Percentiles rank a stretch among this genome's conserved stretches.
phyloP scores from a whole-genome alignment of 768 basidiomycete genomes.

The Erythrobasidium yunnanense region DNA sequence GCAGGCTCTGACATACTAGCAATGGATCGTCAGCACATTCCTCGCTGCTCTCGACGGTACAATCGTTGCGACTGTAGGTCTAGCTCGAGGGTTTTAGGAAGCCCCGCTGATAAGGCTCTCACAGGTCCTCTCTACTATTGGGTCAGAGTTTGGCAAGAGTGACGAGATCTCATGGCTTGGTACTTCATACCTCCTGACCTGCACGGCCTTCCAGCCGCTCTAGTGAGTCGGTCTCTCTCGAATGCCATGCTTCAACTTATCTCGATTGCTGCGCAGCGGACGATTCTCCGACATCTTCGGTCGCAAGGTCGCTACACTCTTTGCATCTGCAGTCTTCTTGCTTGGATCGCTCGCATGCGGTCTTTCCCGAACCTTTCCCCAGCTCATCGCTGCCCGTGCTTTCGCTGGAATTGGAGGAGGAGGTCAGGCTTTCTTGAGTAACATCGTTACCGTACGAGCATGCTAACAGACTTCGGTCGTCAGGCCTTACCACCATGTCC shows the following conservation, averaged over 20 bases:
- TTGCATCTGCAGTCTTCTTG: slow-evolving; percentile 32
- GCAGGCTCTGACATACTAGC: neutral
- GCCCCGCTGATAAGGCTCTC: neutral
- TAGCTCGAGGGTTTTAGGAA: neutral
- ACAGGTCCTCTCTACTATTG: slow-evolving; percentile 24
- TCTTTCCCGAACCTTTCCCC: slow-evolving; percentile 29
- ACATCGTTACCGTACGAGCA: neutral
- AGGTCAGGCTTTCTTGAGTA: slow-evolving; percentile 20
- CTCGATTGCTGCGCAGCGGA: neutral
- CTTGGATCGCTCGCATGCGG: slow-evolving; percentile 32
- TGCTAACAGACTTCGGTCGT: neutral
- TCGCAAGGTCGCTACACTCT: slow-evolving; percentile 31
- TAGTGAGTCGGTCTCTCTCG: slow-evolving; percentile 10
- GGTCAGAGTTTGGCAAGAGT: slow-evolving; percentile 28
- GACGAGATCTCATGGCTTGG: slow-evolving; percentile 32
- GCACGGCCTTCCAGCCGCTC: slow-evolving; percentile 31
- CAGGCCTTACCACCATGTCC: slow-evolving; percentile 47
- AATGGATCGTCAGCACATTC: neutral
- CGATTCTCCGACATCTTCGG: slow-evolving; percentile 29
- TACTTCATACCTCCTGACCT: slow-evolving; percentile 31
- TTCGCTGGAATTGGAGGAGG: slow-evolving; percentile 33
- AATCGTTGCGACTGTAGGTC: slow-evolving; percentile 17
- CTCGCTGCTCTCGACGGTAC: slow-evolving; percentile 25
- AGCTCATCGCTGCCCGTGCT: slow-evolving; percentile 34
- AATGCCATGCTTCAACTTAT: neutral